These are phyloP conservation scores for Kwoniella sp. DNA, from an alignment of 768 basidiomycete genomes.

Conservation along the genomic window DNA sequence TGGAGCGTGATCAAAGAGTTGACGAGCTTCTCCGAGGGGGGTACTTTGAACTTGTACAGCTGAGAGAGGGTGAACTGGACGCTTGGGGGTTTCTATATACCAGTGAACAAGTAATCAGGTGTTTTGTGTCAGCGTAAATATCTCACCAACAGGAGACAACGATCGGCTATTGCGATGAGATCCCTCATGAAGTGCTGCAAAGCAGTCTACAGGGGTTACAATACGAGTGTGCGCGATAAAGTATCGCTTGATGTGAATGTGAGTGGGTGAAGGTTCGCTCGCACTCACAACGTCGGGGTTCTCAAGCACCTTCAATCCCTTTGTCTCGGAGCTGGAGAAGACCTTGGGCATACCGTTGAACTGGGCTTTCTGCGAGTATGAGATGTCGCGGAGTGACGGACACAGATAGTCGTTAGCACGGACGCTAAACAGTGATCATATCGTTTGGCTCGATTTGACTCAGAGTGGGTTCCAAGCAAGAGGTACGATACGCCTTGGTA, in stretches of 20 bases:
- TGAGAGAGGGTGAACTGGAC: conserved; percentile 49
- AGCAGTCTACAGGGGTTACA: no score
- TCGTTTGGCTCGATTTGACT: background rate
- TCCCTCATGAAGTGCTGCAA: no score
- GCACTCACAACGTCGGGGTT: conserved; percentile 50
- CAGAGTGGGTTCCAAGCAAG: no score
- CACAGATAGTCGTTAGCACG: no score
- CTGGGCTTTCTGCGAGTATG: conserved; percentile 39
- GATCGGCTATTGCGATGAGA: no score
- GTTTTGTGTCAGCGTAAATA: no score
- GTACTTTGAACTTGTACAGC: conserved; percentile 44
- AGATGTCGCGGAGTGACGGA: no score
- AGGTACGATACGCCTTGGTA: no score
- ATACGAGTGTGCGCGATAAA: no score
- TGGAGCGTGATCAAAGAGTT: conserved; percentile 50
- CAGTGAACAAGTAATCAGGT: background rate
- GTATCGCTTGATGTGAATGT: no score
- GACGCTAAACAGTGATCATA: background rate
- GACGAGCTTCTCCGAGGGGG: conserved; percentile 41
- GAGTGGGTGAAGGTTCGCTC: no score
- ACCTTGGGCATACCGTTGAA: conserved; percentile 52
- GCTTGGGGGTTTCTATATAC: conserved; percentile 48
- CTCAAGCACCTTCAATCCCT: conserved; percentile 44
- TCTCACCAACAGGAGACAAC: no score
- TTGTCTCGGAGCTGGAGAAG: conserved; percentile 40